These are phyloP conservation scores for Nyctanthes arbortristis DNA, from an alignment of 257 asterid species.

Conservation along the genomic window DNA sequence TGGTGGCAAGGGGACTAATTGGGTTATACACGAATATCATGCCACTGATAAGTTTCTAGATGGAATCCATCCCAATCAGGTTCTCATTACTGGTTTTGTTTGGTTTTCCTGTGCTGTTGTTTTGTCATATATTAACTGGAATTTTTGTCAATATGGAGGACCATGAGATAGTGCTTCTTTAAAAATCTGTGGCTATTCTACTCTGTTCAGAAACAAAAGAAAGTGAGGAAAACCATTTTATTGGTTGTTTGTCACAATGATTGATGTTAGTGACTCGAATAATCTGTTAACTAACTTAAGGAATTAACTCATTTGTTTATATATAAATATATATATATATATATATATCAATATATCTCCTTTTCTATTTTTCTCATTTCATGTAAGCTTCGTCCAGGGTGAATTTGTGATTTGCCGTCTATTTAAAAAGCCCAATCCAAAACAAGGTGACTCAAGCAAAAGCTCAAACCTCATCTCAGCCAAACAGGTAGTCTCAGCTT, in stretches of 20 bases:
- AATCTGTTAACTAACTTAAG: too few relatives aligned
- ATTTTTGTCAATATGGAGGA: too few relatives aligned
- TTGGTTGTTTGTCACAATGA: too few relatives aligned
- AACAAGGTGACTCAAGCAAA: slow-evolving; percentile 53
- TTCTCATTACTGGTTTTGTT: slow-evolving; percentile 19
- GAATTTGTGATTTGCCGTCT: slow-evolving; percentile 90
- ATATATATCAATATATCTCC: neutral
- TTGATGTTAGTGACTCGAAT: too few relatives aligned
- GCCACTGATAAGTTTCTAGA: slow-evolving; percentile 77
- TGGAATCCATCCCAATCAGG: slow-evolving; percentile 96
- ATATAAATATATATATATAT: neutral
- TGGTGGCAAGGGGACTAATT: slow-evolving; percentile 78
- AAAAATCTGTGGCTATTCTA: too few relatives aligned
- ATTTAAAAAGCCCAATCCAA: slow-evolving; percentile 70
- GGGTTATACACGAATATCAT: slow-evolving; percentile 99
- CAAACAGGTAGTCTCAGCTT: slow-evolving; percentile 43
- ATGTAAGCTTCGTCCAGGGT: slow-evolving; percentile 42
- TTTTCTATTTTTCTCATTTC: slow-evolving; percentile 14
- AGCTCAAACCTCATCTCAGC: slow-evolving; percentile 42
- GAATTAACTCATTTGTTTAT: too few relatives aligned
- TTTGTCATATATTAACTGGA: neutral
- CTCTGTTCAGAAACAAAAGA: too few relatives aligned
- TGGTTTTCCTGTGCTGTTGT: neutral
- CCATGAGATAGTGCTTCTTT: neutral
- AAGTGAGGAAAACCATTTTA: too few relatives aligned